Evolutionary conservation across 2,329 filamentous ascomycete genomes (phyloP).

Genomic region (Periconia sp.): DNA sequence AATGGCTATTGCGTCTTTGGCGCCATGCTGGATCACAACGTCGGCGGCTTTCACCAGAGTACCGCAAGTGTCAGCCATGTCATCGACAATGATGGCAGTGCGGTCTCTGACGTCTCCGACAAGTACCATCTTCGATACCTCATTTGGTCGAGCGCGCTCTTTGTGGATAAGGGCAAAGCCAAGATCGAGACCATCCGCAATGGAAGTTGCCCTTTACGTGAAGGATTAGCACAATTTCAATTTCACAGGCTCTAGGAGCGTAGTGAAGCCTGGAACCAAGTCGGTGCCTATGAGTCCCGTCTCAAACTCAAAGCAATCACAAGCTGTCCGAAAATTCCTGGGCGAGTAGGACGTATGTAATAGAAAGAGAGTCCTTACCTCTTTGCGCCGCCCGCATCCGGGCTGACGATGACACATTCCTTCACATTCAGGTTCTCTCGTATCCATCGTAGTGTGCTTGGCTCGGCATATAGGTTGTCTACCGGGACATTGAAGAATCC

Average conservation of each 20-base stretch:
- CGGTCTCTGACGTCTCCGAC: slow-evolving; percentile 92
- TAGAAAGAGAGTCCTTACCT: slow-evolving; percentile 56
- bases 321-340: slow-evolving; percentile 1
- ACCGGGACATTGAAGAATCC: slow-evolving; percentile 91
- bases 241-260: not conserved
- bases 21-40: slow-evolving; percentile 85
- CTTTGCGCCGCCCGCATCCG: slow-evolving; percentile 94
- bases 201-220: slow-evolving; percentile 74
- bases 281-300: too few species aligned
- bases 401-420: slow-evolving; percentile 92
- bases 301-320: too few species aligned
- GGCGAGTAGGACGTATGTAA: not conserved
- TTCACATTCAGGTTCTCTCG: slow-evolving; percentile 79
- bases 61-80: slow-evolving; percentile 97
- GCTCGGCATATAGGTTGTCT: slow-evolving; percentile 89
- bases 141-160: slow-evolving; percentile 88
- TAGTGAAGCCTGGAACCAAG: too few species aligned
- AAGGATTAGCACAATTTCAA: slow-evolving; percentile 20
- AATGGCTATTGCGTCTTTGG: slow-evolving; percentile 87
- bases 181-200: slow-evolving; percentile 88
- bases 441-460: slow-evolving; percentile 90
- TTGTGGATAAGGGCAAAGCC: slow-evolving; percentile 97
- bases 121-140: slow-evolving; percentile 93
- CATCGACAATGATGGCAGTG: slow-evolving; percentile 93
- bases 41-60: slow-evolving; percentile 87